Base-by-base conservation (phyloP, 202 grass and related monocot species). In the Miscanthus sacchariflorus region DNA sequence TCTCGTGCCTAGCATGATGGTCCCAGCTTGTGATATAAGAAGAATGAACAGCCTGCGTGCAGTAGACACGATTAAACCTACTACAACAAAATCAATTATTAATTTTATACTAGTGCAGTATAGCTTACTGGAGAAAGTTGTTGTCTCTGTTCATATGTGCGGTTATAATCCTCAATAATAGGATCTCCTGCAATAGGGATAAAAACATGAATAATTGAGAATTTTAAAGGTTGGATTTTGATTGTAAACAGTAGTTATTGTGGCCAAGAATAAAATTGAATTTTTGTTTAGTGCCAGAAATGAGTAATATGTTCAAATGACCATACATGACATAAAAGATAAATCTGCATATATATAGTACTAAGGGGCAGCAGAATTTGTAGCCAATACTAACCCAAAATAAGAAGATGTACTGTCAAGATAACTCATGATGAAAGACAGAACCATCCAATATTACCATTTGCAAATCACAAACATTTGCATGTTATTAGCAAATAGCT, bases 11-110 rank as follows among this genome's bases (percentile, higher is more conserved):
- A 54, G 17, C 50, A 54, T 86, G 50, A 83, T 82, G 74, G 17
- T 90, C 50, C 27, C 7, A 18, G 66, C 28, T 80, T 88, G 74
- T 73, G 77, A 12, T 43, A 48, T 90, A 90, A 38, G 43, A 70
- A 77, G 79, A 40, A 78, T 86, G 69, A 35, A 40, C 44, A 5
- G 80, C 91, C 90, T 92, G 83, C 91, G 79, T 92, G 83, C 59
- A 86, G 28, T 24, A n/a, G 48, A 9, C 70, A 23, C 23, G 43
- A 54, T 58, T 45, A 61, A 28, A 77, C 65, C 44, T 70, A 44
- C 50, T 56, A 21, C 39, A 69, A 75, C 59, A 56, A 63, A 15
- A 49, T 83, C 19, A 68, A 36, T 46, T 9, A 58, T 13, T 73
- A 27, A 24, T 68, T 77, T 56, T 14, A 85, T 21, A 48, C 13